Conservation (phyloP, 192 early-diverging fungal species). For the Coemansia sp. region DNA sequence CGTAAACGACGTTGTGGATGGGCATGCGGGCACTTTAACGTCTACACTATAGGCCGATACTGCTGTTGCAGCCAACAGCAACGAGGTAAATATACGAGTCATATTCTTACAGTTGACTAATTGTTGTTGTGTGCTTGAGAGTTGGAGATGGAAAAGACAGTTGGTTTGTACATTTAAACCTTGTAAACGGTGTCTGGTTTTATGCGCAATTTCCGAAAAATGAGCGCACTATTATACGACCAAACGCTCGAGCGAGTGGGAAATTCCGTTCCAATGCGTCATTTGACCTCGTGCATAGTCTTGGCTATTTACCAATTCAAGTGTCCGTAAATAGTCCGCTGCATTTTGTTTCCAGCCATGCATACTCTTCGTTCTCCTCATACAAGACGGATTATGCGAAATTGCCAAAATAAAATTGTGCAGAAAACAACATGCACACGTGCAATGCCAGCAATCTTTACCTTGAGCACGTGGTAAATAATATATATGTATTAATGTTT, state of each 20-base stretch:
- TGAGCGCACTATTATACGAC: neutral
- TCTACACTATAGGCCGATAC: neutral
- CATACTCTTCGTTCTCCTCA: neutral
- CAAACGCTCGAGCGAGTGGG: neutral
- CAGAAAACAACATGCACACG: neutral
- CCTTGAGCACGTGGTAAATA: neutral
- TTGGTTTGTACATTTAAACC: neutral
- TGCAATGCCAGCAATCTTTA: neutral
- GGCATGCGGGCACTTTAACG: slow-evolving; percentile 34
- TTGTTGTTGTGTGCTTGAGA: neutral
- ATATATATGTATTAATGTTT: neutral
- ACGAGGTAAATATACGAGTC: slow-evolving; percentile 1
- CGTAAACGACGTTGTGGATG: slow-evolving; percentile 19
- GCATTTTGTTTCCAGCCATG: neutral
- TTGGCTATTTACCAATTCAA: neutral
- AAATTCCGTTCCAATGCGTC: neutral
- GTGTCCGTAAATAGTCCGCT: slow-evolving; percentile 3
- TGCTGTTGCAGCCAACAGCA: neutral
- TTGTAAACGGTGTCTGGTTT: too few species aligned
- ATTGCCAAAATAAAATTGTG: neutral
- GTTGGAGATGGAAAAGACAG: neutral
- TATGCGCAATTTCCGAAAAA: neutral
- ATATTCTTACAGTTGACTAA: neutral
- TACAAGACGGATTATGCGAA: too few species aligned
- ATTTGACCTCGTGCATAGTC: slow-evolving; percentile 8